Evolutionary conservation across 768 basidiomycete species (phyloP).

Genomic region (Clavaria fumosa): DNA sequence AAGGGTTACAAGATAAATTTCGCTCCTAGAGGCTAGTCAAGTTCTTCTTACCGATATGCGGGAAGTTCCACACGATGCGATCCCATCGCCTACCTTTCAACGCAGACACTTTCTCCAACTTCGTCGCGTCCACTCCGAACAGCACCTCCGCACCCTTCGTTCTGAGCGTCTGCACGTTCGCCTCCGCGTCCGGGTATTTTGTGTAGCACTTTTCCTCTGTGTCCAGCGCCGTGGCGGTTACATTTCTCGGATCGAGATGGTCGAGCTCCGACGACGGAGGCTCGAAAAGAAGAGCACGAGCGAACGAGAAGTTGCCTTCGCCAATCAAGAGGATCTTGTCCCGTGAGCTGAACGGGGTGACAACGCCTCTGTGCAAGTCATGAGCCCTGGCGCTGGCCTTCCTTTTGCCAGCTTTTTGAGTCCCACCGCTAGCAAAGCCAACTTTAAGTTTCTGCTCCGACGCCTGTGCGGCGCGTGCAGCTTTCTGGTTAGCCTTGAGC

Average conservation of each 20-base stretch:
- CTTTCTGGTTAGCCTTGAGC: constrained; percentile 43
- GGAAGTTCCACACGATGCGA: constrained; percentile 88
- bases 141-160: constrained; percentile 51
- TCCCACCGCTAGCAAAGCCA: constrained; percentile 15
- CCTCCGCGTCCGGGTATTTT: constrained; percentile 68
- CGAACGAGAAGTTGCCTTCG: constrained; percentile 92
- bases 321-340: constrained; percentile 70
- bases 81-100: constrained; percentile 58
- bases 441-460: constrained; percentile 32
- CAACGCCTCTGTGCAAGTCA: constrained; percentile 23
- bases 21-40: not conserved
- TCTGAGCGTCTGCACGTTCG: constrained; percentile 39
- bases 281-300: constrained; percentile 49
- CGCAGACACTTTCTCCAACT: constrained; percentile 38
- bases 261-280: constrained; percentile 30
- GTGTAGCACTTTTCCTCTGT: constrained; percentile 53
- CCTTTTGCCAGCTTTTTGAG: constrained; percentile 12
- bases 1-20: not conserved
- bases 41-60: constrained; percentile 64
- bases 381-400: constrained; percentile 27
- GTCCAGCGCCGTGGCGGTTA: constrained; percentile 82
- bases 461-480: constrained; percentile 33
- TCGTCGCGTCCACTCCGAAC: constrained; percentile 78
- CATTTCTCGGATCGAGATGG: constrained; percentile 42
- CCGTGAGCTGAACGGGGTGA: constrained; percentile 47